phyloP scores from a whole-genome alignment of 83 land plant genomes.

The Diphasiastrum complanatum region DNA sequence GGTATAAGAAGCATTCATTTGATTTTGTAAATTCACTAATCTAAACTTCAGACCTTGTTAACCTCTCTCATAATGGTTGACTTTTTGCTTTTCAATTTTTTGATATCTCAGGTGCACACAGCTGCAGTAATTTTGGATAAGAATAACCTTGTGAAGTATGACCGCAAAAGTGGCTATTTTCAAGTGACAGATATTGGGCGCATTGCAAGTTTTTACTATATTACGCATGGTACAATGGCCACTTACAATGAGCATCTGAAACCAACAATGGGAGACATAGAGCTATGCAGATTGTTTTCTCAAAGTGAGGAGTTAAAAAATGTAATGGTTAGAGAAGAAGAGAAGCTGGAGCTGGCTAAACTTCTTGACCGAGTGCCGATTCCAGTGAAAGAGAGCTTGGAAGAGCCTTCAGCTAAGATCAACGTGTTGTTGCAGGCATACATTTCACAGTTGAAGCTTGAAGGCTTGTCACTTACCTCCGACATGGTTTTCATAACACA shows the following conservation, averaged over 20 bases:
- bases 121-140: slow-evolving; percentile 12
- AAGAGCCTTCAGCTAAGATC: no score
- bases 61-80: no score
- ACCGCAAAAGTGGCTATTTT: slow-evolving; percentile 5
- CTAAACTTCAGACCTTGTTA: no score
- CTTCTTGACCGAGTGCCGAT: slow-evolving; percentile 2
- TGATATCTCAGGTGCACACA: slow-evolving; percentile 5
- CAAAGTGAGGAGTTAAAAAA: slow-evolving; percentile 16
- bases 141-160: slow-evolving; percentile 6
- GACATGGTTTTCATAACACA: slow-evolving; percentile 13
- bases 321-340: slow-evolving; percentile 8
- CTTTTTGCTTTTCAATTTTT: no score
- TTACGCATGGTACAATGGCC: slow-evolving; percentile 14
- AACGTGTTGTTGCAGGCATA: no score
- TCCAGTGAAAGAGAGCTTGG: no score
- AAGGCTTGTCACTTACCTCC: slow-evolving; percentile 6
- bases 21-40: background rate
- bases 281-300: slow-evolving; percentile 7
- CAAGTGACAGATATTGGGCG: slow-evolving; percentile 11
- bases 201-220: slow-evolving; percentile 12
- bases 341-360: slow-evolving; percentile 11
- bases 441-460: slow-evolving; percentile 17
- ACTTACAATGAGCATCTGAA: slow-evolving; percentile 15
- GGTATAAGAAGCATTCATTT: background rate
- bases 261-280: slow-evolving; percentile 17